Conservation (phyloP, 2,329 filamentous ascomycete genomes). For the Leptosphaerulina australis region DNA sequence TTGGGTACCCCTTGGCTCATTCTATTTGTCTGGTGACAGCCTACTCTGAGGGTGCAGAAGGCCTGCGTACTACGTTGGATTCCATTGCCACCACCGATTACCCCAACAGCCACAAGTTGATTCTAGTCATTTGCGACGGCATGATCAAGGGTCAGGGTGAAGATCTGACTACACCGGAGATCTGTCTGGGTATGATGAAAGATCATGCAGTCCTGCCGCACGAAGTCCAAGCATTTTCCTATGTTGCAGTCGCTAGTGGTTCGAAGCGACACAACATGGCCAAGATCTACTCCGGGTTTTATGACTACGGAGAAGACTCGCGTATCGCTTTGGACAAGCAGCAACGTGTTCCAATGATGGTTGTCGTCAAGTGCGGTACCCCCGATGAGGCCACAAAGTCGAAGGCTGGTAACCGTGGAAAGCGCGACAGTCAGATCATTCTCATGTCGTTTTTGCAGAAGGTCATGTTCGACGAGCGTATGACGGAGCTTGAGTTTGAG, state of each 20-base stretch:
- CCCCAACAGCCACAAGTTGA: constrained; percentile 97
- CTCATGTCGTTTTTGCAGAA: constrained; percentile 99
- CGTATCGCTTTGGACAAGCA: constrained; percentile 83
- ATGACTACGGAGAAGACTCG: constrained; percentile 88
- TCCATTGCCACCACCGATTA: constrained; percentile 98
- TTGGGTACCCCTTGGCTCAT: constrained; percentile 92
- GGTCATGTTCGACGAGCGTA: constrained; percentile 99
- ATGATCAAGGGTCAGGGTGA: constrained; percentile 97
- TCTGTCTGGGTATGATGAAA: constrained; percentile 91
- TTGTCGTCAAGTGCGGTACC: constrained; percentile 93
- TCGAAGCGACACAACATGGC: constrained; percentile 99
- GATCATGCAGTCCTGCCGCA: constrained; percentile 80
- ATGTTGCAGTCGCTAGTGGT: constrained; percentile 93
- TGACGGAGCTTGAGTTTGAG: constrained; percentile 98
- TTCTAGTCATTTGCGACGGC: constrained; percentile 95
- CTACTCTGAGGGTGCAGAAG: constrained; percentile 94
- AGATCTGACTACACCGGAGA: constrained; percentile 82
- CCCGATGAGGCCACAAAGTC: constrained; percentile 79
- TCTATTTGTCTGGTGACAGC: constrained; percentile 93
- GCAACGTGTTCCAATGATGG: constrained; percentile 96
- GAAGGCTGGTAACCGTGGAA: constrained; percentile 96
- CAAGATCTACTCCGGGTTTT: constrained; percentile 97
- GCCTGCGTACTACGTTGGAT: constrained; percentile 90
- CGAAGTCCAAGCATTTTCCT: constrained; percentile 88
- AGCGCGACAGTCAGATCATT: constrained; percentile 98